Evolutionary conservation across 768 basidiomycete genomes (phyloP), one percentile per base, ranked within the genome.

Genomic region (Agrocybe chaxingu): DNA sequence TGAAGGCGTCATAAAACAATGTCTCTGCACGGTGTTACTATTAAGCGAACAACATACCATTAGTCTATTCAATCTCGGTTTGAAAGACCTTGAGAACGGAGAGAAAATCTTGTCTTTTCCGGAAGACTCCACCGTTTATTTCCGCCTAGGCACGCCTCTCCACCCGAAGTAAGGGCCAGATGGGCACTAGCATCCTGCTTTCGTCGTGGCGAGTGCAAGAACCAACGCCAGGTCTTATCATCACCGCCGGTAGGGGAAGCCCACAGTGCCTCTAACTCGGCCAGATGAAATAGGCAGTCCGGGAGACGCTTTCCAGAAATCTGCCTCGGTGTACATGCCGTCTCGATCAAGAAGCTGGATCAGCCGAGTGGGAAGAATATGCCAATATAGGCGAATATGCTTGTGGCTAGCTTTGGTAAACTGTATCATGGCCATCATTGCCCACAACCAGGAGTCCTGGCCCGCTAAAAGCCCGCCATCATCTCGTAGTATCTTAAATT

Each of bases 121-220:
- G 38, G 30, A 48, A 31, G 8, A 30, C 8, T 19, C 24, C 40
- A 33, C 47, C 19, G 5, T 48, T 30, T 48, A 30, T 32, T 42
- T 30, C 24, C 34, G 29, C 40, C 47, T 29, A 48, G 47, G 47
- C n/a, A 48, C 47, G 19, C 5, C 39, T 41, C 29, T 42, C 36
- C 36, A 40, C 36, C 30, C 33, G 38, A 1, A n/a, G 16, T 41
- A 32, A 48, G 38, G 42, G 24, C n/a, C 9, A 8, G 7, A 40
- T 31, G 40, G 30, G 18, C 47, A 48, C 47, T 24, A 32, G 34
- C 34, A 19, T 42, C 38, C 40, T 48, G 38, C 39, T 32, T 42
- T n/a, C 47, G 3, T 16, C 7, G 36, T 16, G 16, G 16, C 16
- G 0, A 3, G 36, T 16, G 36, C 3, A 37, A 16, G 11, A 3